Evolutionary conservation across 805 yeast species (phyloP).

Genomic region (Kluyveromyces siamensis): DNA sequence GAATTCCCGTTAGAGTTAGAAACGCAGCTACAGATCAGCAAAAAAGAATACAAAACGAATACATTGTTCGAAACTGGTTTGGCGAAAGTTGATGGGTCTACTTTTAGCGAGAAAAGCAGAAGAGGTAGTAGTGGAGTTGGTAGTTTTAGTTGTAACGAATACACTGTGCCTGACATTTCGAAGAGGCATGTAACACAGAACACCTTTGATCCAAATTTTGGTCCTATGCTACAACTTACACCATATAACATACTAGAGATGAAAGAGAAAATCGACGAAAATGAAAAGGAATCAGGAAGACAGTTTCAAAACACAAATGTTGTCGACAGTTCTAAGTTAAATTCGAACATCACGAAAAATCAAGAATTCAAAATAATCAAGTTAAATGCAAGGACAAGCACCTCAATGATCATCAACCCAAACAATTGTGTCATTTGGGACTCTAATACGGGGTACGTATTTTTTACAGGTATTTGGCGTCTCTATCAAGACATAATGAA

Average conservation of each 20-base stretch:
- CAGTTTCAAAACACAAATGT: neutral
- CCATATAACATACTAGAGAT: slow-evolving; percentile 1
- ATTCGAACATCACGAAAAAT: slow-evolving; percentile 17
- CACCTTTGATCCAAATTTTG: slow-evolving; percentile 1
- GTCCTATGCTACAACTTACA: neutral
- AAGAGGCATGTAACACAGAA: neutral
- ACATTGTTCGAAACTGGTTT: neutral
- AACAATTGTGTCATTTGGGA: slow-evolving; percentile 82
- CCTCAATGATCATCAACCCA: slow-evolving; percentile 18
- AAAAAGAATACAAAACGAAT: slow-evolving; percentile 3
- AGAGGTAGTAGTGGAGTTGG: neutral
- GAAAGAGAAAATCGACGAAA: neutral
- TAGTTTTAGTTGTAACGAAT: neutral
- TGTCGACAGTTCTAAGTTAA: neutral
- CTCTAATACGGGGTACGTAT: slow-evolving; percentile 75
- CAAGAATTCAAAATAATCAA: slow-evolving; percentile 25
- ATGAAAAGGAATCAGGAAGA: neutral
- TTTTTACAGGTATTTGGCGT: slow-evolving; percentile 84
- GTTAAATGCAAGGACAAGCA: slow-evolving; percentile 7
- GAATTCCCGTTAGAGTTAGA: slow-evolving; percentile 1
- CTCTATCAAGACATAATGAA: slow-evolving; percentile 29
- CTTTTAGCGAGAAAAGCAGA: neutral
- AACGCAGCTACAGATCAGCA: neutral
- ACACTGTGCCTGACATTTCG: neutral
- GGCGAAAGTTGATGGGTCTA: neutral